Percentiles rank a stretch among this genome's conserved stretches.
Conservation (phyloP, 2,329 filamentous ascomycete genomes). For the Teratosphaeriaceae sp. region DNA sequence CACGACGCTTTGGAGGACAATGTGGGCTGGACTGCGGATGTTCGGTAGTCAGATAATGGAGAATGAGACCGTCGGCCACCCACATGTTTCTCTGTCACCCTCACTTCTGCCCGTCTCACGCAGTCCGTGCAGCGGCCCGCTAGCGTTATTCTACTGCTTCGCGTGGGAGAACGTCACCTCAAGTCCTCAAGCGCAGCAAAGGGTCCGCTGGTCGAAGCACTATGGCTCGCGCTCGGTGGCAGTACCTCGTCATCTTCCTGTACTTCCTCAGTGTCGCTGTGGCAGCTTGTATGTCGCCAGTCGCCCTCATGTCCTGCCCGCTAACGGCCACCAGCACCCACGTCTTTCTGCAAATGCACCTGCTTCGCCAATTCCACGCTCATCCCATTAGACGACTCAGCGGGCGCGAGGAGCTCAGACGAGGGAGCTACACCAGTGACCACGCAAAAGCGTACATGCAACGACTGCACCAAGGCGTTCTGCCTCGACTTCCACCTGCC, state of each 20-base stretch:
- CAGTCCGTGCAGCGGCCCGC: no score
- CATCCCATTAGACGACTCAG: slow-evolving; percentile 52
- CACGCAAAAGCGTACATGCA: slow-evolving; percentile 43
- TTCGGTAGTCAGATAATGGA: slow-evolving; percentile 5
- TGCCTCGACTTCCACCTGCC: slow-evolving; percentile 57
- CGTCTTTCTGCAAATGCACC: slow-evolving; percentile 67
- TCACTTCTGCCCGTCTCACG: no score
- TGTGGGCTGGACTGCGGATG: slow-evolving; percentile 2
- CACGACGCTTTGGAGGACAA: slow-evolving; percentile 6
- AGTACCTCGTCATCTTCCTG: slow-evolving; percentile 22
- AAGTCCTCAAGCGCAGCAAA: no score
- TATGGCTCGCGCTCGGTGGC: slow-evolving; percentile 16
- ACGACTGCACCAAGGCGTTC: slow-evolving; percentile 62
- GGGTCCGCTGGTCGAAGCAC: no score
- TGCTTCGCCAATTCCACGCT: slow-evolving; percentile 63
- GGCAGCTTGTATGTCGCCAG: slow-evolving; percentile 36
- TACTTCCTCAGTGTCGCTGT: slow-evolving; percentile 32
- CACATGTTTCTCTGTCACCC: not conserved
- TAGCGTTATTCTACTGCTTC: no score
- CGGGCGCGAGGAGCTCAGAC: slow-evolving; percentile 13
- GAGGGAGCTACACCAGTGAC: slow-evolving; percentile 10
- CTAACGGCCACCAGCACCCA: slow-evolving; percentile 36
- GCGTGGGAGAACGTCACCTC: no score
- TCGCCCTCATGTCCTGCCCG: slow-evolving; percentile 1
- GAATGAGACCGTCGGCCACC: slow-evolving; percentile 6